phyloP scores from a whole-genome alignment of 2,329 filamentous ascomycete genomes.

The Teratosphaeria epicoccoides region DNA sequence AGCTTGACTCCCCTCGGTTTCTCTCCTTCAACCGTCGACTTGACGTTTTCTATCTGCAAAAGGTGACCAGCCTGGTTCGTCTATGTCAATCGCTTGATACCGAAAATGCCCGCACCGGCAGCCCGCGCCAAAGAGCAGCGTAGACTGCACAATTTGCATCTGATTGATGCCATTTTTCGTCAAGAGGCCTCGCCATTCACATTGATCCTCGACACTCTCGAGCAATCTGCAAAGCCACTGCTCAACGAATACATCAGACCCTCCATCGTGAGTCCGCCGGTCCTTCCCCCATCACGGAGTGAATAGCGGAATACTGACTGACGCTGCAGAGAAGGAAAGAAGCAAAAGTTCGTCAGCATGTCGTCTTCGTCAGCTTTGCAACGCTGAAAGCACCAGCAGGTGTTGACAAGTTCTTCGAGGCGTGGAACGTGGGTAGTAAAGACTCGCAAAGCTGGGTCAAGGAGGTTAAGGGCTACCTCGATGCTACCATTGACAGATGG shows the following conservation, averaged over 20 bases:
- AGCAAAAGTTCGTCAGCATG: slow-evolving; percentile 36
- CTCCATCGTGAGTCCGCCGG: slow-evolving; percentile 49
- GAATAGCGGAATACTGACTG: neutral
- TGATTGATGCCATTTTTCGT: slow-evolving; percentile 72
- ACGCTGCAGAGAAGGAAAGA: neutral
- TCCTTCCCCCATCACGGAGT: neutral
- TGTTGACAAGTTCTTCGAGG: slow-evolving; percentile 54
- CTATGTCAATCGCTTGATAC: neutral
- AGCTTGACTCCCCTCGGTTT: neutral
- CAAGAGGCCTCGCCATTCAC: slow-evolving; percentile 80
- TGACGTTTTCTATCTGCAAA: neutral
- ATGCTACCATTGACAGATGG: neutral
- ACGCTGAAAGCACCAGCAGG: slow-evolving; percentile 55
- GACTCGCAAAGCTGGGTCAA: slow-evolving; percentile 21
- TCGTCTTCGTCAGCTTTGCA: slow-evolving; percentile 69
- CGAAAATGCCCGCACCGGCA: neutral
- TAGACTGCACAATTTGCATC: slow-evolving; percentile 58
- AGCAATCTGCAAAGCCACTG: slow-evolving; percentile 64
- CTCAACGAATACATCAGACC: slow-evolving; percentile 63
- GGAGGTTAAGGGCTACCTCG: slow-evolving; percentile 11
- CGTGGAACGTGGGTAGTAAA: slow-evolving; percentile 16
- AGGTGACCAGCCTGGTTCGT: neutral
- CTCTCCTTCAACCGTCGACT: neutral
- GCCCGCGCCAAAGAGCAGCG: neutral
- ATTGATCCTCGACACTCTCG: slow-evolving; percentile 70